Evolutionary conservation across 768 basidiomycete species (phyloP).

Genomic region (Lentinula edodes): DNA sequence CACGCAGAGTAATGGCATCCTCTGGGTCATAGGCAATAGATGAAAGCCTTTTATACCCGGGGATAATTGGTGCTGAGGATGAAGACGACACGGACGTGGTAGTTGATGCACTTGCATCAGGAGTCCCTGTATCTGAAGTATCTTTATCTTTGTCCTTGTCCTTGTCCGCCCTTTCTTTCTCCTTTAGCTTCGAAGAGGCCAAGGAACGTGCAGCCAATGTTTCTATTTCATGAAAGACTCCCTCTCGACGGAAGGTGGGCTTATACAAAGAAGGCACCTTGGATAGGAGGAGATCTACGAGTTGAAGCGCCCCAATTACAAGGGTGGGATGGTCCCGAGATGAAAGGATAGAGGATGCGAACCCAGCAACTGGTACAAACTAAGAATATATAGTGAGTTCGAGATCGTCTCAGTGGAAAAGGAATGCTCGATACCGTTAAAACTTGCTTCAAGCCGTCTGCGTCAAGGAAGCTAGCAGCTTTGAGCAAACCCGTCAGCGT

Average conservation of each 20-base stretch:
- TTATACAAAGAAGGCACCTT: conserved; percentile 84
- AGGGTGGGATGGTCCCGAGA: conserved; percentile 86
- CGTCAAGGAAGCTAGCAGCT: conserved; percentile 84
- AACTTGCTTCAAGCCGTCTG: conserved; percentile 68
- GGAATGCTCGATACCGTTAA: conserved; percentile 54
- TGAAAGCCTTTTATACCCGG: conserved; percentile 65
- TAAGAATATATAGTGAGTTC: conserved; percentile 25
- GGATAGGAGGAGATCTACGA: conserved; percentile 83
- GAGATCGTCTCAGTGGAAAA: conserved; percentile 3
- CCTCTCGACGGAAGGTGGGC: conserved; percentile 88
- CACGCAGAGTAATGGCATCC: conserved; percentile 90
- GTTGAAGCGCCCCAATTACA: conserved; percentile 84
- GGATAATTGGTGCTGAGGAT: conserved; percentile 39
- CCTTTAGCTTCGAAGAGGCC: conserved; percentile 41
- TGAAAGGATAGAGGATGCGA: conserved; percentile 90
- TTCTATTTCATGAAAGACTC: conserved; percentile 94
- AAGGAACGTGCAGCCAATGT: conserved; percentile 61
- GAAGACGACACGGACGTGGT: conserved; percentile 29
- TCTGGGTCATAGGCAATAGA: conserved; percentile 74
- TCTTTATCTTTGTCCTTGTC: conserved; percentile 42
- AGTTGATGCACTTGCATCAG: conserved; percentile 32
- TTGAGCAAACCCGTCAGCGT: conserved; percentile 85
- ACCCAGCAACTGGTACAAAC: conserved; percentile 94
- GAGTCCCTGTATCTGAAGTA: conserved; percentile 17
- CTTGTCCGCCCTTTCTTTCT: conserved; percentile 26